phyloP scores from a whole-genome alignment of 495 filamentous ascomycete genomes.

The Penicillium robsamsonii region DNA sequence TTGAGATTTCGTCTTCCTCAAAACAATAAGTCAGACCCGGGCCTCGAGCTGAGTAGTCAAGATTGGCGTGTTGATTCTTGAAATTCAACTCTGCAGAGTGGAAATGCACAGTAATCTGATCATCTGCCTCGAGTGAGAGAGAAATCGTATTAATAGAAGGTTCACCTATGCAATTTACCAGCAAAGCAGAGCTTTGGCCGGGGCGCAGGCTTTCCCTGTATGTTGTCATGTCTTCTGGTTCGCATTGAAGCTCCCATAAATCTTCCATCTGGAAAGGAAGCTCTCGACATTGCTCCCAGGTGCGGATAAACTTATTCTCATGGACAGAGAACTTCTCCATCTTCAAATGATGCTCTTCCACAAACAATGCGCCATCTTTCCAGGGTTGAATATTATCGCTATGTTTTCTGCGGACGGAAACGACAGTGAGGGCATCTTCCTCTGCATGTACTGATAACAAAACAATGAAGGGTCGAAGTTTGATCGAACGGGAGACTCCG shows the following conservation, averaged over 20 bases:
- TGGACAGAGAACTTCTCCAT: constrained; percentile 4
- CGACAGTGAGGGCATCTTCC: constrained; percentile 12
- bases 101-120: background rate
- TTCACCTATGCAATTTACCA: background rate
- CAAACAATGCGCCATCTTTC: background rate
- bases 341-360: background rate
- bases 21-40: background rate
- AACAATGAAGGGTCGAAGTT: background rate
- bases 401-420: background rate
- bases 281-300: background rate
- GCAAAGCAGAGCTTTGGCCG: background rate
- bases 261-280: background rate
- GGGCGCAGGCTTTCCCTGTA: background rate
- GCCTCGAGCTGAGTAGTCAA: background rate
- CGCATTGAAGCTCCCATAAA: too few relatives aligned
- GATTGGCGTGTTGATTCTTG: background rate
- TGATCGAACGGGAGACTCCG: constrained; percentile 17
- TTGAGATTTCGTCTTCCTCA: background rate
- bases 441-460: constrained; percentile 5
- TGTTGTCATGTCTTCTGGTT: too few relatives aligned
- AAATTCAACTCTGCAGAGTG: background rate
- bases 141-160: background rate
- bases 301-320: background rate
- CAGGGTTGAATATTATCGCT: background rate
- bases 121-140: background rate